Evolutionary conservation across 1,139 yeast species (phyloP).

Genomic region (Pichia sp.): DNA sequence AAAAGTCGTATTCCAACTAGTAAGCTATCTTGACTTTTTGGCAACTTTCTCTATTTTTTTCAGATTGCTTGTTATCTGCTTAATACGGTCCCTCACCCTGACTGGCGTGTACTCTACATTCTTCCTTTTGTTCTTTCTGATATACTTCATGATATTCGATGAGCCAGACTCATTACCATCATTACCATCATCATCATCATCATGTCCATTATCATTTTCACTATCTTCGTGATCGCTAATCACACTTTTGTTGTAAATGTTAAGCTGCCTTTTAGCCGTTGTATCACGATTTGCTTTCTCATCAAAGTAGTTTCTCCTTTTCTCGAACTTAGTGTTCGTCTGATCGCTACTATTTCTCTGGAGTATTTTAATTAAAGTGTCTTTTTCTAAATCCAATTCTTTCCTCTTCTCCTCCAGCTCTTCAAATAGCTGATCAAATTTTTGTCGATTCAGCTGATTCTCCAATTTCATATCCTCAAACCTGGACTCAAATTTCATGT

Average conservation of each 20-base stretch:
- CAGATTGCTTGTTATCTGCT: slow-evolving; percentile 8
- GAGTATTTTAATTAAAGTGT: slow-evolving; percentile 10
- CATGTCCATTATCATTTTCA: neutral
- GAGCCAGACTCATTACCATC: slow-evolving; percentile 7
- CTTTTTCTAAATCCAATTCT: slow-evolving; percentile 24
- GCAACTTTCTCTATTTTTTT: slow-evolving; percentile 10
- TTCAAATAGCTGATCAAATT: slow-evolving; percentile 23
- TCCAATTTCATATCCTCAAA: slow-evolving; percentile 28
- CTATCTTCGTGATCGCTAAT: neutral
- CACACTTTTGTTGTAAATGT: neutral
- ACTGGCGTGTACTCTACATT: neutral
- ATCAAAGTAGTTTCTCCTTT: neutral
- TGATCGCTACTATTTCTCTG: neutral
- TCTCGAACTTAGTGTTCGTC: neutral
- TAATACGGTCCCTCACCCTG: neutral
- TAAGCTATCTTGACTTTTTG: neutral
- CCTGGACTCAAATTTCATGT: slow-evolving; percentile 24
- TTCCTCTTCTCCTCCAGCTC: slow-evolving; percentile 26
- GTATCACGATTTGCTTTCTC: neutral
- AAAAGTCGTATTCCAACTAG: neutral
- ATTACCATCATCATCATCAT: slow-evolving; percentile 1
- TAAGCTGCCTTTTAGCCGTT: neutral
- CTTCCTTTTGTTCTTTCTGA: slow-evolving; percentile 5
- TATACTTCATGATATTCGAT: slow-evolving; percentile 9
- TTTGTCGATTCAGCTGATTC: slow-evolving; percentile 24